Base-by-base conservation (phyloP, 345 rosid genomes). In the Aethionema arabicum region DNA sequence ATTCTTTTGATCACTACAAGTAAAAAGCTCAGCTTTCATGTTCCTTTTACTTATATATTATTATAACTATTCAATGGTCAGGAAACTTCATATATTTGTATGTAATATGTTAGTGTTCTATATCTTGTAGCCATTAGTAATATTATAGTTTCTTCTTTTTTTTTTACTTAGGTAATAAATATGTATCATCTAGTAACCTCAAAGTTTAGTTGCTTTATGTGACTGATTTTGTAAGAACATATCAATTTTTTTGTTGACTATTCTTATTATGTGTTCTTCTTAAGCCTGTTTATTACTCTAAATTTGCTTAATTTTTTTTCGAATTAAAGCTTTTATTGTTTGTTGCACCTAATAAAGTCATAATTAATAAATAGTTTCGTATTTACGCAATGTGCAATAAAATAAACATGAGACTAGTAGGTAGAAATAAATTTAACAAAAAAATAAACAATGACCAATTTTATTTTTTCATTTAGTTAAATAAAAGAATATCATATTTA, bases 61-160 rank as follows among this genome's bases (percentile, higher is more conserved):
- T 52, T 69, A 46, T 43, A 54, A 45, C 21, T 37, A 9, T 62
- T 61, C 44, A 40, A 3, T 61, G 45, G 40, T 33, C 55, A 61
- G 74, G 63, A 61, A 62, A 47, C 52, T 21, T 62, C 63, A 47
- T 55, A 69, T 62, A 69, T 69, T 48, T 69, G 68, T 69, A 62
- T 62, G 68, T 69, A 69, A 44, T 40, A 6, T 35, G 8, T 35
- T 35, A 40, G 4, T 62, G 63, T 63, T 68, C 61, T 30, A 61
- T 61, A 52, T 56, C 53, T 68, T 48, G 52, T 68, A 61, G 61
- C 11, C 11, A 11, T 68, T 44, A 5, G 42, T 44, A 21, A 21
- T 21, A 29, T 30, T 36, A 11, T 60, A 56, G 62, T 55, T 27
- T 35, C 12, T 63, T 52, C 13, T 54, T 35, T 8, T 36, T n/a